Evolutionary conservation across 805 yeast species (phyloP).

Genomic region (Barnettozyma sucrosica): DNA sequence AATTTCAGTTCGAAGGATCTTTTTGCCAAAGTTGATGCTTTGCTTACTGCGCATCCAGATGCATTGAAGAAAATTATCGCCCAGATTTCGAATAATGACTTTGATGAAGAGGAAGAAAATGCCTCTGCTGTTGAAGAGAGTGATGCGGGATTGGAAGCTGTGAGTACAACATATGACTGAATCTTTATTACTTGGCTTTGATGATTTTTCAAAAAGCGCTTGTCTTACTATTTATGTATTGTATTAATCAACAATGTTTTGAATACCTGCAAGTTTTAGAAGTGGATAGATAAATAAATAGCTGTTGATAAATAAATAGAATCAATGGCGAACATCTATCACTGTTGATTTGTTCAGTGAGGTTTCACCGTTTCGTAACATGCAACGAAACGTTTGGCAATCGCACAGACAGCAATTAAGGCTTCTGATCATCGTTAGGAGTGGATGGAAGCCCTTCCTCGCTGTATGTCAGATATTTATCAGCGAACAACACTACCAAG

Average conservation of each 20-base stretch:
- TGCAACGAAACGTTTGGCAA: too few species aligned
- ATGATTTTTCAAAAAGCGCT: not conserved
- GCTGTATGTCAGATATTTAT: slow-evolving; percentile 16
- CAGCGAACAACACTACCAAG: slow-evolving; percentile 24
- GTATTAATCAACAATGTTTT: not conserved
- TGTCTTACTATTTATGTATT: not conserved
- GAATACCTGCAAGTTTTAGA: not conserved
- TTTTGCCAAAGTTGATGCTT: slow-evolving; percentile 27
- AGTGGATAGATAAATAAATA: not conserved
- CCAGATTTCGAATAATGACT: not conserved
- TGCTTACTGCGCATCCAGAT: slow-evolving; percentile 25
- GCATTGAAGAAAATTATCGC: slow-evolving; percentile 10
- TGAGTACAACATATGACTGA: slow-evolving; percentile 13
- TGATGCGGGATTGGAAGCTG: slow-evolving; percentile 9
- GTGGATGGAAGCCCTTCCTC: slow-evolving; percentile 9
- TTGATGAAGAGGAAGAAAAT: not conserved
- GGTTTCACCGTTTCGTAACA: too few species aligned
- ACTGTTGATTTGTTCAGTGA: too few species aligned
- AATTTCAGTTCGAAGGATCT: slow-evolving; percentile 35
- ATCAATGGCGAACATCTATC: too few species aligned
- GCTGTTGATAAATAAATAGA: not conserved
- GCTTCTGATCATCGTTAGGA: not conserved
- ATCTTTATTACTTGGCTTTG: not conserved
- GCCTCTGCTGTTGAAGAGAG: slow-evolving; percentile 13
- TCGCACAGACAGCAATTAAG: not conserved